These are phyloP conservation scores for Fusarium temperatum DNA, from an alignment of 2,329 filamentous ascomycete genomes.

Conservation along the genomic window DNA sequence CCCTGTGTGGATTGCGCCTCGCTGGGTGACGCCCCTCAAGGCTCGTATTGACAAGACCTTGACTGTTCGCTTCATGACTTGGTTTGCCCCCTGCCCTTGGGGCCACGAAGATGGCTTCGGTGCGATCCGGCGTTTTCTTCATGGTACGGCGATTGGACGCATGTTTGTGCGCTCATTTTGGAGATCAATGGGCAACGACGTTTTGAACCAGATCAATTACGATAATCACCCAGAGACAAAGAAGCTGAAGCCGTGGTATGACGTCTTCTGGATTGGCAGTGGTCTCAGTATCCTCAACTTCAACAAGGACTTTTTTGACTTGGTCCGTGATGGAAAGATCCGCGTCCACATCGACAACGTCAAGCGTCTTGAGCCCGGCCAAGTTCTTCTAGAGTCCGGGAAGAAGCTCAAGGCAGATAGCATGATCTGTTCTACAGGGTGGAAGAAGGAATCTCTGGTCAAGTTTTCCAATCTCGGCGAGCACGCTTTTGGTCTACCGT, in stretches of 20 bases:
- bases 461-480: not conserved
- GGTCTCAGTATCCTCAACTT: constrained; percentile 64
- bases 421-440: constrained; percentile 62
- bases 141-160: not conserved
- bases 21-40: not conserved
- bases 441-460: constrained; percentile 46
- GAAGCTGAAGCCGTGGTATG: constrained; percentile 52
- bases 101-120: not conserved
- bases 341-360: constrained; percentile 58
- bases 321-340: constrained; percentile 58
- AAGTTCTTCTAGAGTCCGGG: constrained; percentile 54
- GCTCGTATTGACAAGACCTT: not conserved
- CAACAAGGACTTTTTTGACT: constrained; percentile 58
- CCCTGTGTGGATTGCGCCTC: constrained; percentile 6
- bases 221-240: constrained; percentile 50
- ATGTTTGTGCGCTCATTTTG: constrained; percentile 51
- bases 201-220: constrained; percentile 55
- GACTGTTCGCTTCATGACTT: not conserved
- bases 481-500: not conserved
- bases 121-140: not conserved
- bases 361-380: constrained; percentile 47
- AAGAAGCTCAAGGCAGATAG: constrained; percentile 53
- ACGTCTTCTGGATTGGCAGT: constrained; percentile 57
- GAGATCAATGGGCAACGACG: constrained; percentile 56
- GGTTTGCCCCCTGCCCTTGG: constrained; percentile 2